Evolutionary conservation across 192 early-diverging fungal genomes (phyloP).

Genomic region (Helicostylum pulchrum): DNA sequence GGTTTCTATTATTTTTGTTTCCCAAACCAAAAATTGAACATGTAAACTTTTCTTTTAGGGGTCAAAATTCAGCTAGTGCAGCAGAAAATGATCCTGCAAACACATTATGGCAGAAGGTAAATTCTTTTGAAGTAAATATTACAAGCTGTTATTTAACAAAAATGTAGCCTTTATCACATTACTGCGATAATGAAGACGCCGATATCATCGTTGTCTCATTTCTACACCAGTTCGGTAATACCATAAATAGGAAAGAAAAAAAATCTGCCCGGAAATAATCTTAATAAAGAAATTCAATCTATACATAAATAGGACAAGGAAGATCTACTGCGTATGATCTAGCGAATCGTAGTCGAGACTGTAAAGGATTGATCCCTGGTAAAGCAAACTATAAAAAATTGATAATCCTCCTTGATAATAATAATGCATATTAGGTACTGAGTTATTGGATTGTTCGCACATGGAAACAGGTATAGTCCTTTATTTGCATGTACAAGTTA

Average conservation of each 20-base stretch:
- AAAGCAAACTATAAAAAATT: background rate
- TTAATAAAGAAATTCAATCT: background rate
- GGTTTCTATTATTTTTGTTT: too few species aligned
- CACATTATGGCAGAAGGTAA: constrained; percentile 14
- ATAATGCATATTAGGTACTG: constrained; percentile 39
- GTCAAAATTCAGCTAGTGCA: constrained; percentile 13
- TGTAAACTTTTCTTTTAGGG: constrained; percentile 2
- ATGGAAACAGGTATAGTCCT: constrained; percentile 42
- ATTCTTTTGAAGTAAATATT: background rate
- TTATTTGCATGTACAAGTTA: background rate
- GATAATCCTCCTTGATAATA: constrained; percentile 30
- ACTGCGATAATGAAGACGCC: constrained; percentile 17
- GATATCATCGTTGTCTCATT: constrained; percentile 27
- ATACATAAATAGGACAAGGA: background rate
- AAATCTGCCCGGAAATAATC: background rate
- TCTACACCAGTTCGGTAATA: constrained; percentile 22
- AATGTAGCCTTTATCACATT: constrained; percentile 15
- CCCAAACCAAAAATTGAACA: too few species aligned
- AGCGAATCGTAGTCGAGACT: constrained; percentile 19
- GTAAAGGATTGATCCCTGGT: constrained; percentile 19
- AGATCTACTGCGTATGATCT: constrained; percentile 18
- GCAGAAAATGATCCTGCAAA: constrained; percentile 5
- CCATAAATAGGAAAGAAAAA: background rate
- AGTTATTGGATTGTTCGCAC: constrained; percentile 64
- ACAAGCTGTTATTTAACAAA: background rate